Evolutionary conservation across 257 asterid genomes (phyloP).

Genomic region (Solanum habrochaites): DNA sequence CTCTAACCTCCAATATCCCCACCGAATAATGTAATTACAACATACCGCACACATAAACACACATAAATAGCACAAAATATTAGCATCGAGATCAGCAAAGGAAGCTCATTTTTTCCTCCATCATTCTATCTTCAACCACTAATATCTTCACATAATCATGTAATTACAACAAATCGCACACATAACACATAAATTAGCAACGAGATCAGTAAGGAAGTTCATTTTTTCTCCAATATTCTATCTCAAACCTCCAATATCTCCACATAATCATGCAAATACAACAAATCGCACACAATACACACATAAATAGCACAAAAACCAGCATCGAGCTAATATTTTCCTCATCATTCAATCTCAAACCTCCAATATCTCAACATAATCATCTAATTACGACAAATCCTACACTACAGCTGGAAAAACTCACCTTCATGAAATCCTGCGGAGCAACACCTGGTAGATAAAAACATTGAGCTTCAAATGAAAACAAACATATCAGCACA

Average conservation of each 20-base stretch:
- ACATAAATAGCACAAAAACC: neutral
- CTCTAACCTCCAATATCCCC: neutral
- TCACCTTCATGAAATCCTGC: conserved; percentile 63
- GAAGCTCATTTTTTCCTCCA: neutral
- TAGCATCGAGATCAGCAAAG: neutral
- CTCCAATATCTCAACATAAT: neutral
- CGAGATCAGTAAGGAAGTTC: neutral
- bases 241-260: neutral
- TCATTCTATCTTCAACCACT: neutral
- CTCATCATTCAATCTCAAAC: neutral
- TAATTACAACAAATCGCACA: neutral
- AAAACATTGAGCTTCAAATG: conserved; percentile 37
- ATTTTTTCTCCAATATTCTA: neutral
- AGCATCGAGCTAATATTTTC: neutral
- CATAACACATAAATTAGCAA: neutral
- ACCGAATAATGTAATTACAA: neutral
- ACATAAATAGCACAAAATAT: neutral
- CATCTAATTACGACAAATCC: neutral
- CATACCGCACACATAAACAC: neutral
- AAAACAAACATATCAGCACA: conserved; percentile 19
- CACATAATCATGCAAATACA: neutral
- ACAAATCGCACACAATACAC: neutral
- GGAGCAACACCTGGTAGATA: conserved; percentile 94
- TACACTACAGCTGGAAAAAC: neutral
- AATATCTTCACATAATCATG: neutral